Percentiles rank a stretch among this genome's conserved stretches.
phyloP scores from a whole-genome alignment of 2,329 filamentous ascomycete genomes.

The Cladophialophora carrionii region DNA sequence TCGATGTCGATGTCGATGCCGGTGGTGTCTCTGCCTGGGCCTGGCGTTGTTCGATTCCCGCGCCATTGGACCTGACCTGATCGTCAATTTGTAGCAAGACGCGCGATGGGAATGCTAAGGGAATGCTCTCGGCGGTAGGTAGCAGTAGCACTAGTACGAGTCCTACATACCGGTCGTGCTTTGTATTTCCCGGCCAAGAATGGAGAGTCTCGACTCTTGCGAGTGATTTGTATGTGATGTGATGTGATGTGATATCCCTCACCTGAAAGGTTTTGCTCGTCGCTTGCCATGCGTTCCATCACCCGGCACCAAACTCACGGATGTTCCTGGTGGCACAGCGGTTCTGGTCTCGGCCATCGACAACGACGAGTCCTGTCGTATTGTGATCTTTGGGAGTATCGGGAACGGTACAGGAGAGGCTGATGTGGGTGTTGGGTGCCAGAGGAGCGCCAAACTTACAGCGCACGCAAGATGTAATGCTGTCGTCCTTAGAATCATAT shows the following conservation, averaged over 20 bases:
- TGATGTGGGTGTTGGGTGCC: background rate
- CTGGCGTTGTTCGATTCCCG: background rate
- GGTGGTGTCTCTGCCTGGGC: background rate
- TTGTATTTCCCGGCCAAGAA: background rate
- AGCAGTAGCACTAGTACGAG: background rate
- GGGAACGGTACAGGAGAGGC: conserved; percentile 1
- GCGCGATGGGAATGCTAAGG: background rate
- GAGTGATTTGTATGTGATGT: background rate
- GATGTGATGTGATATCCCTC: background rate
- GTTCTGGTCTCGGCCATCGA: background rate
- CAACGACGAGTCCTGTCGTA: conserved; percentile 8
- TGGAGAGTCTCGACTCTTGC: background rate
- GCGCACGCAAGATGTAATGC: background rate
- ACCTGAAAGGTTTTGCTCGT: background rate
- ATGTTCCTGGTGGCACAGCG: background rate
- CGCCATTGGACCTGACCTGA: background rate
- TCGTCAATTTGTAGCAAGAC: too few relatives aligned
- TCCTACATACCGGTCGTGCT: too few relatives aligned
- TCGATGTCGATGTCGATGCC: background rate
- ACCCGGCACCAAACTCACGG: background rate
- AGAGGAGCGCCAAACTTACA: conserved; percentile 9
- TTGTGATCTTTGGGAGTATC: conserved; percentile 26
- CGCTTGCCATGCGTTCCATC: conserved; percentile 20
- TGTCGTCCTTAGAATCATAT: conserved; percentile 6
- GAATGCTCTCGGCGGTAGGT: background rate